phyloP scores from a whole-genome alignment of 345 rosid genomes.

The Salix caprea region DNA sequence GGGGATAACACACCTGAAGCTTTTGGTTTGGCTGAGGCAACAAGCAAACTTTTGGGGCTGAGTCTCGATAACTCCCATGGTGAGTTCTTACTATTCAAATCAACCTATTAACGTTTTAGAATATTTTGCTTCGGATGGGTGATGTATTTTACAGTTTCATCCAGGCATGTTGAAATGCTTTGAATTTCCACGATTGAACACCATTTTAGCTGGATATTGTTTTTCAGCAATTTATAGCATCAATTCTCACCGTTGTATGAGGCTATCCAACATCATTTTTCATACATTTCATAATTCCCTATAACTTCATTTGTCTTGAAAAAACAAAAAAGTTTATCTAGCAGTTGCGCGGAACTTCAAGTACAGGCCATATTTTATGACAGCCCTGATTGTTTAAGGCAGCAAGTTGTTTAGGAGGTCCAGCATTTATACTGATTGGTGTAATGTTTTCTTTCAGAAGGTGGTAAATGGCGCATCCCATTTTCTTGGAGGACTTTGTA shows the following conservation, averaged over 20 bases:
- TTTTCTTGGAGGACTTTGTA: slow-evolving; percentile 79
- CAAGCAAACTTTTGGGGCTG: slow-evolving; percentile 46
- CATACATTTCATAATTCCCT: background rate
- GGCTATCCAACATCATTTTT: background rate
- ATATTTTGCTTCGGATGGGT: background rate
- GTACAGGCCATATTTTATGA: background rate
- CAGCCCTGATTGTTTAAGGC: background rate
- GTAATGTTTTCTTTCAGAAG: slow-evolving; percentile 29
- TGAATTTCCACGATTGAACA: background rate
- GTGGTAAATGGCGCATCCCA: slow-evolving; percentile 59
- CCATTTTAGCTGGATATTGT: background rate
- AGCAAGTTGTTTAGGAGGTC: background rate
- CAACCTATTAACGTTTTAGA: background rate
- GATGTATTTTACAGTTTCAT: background rate
- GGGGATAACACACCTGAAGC: slow-evolving; percentile 89
- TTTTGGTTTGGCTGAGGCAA: slow-evolving; percentile 69
- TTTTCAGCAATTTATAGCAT: background rate
- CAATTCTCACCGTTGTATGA: background rate
- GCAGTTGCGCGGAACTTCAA: too few relatives aligned
- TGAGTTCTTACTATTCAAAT: slow-evolving; percentile 25
- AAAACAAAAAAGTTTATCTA: too few relatives aligned
- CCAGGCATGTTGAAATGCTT: background rate
- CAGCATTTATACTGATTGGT: background rate
- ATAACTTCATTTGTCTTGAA: background rate
- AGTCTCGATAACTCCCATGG: slow-evolving; percentile 42